Evolutionary conservation across 148 eudicot genomes (phyloP), one percentile per base, ranked within the genome.

Genomic region (Silene latifolia): DNA sequence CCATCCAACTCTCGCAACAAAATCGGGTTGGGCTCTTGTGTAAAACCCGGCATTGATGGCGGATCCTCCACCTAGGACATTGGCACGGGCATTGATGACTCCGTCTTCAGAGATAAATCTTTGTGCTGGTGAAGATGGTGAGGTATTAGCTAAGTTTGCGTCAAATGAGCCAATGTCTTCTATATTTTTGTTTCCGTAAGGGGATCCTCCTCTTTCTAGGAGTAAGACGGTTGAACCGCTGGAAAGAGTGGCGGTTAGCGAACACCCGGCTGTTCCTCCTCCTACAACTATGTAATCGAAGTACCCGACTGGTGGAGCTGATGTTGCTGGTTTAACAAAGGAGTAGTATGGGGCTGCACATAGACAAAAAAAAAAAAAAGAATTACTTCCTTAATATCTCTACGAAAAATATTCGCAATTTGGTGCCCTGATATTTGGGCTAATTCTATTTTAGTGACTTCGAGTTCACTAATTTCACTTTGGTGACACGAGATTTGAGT

Each of bases 241-340:
- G 0, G 98, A 91, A 18, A 94, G 89, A 3, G 96, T 91, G 9
- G 98, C 91, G 0, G 96, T 87, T 51, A 94, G 78, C 4, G 92
- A 69, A 42, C 97, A 94, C 47, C 98, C 97, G 0, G 93, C 82
- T 9, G 98, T 90, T 67, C 98, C 98, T 4, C 97, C 98, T 0
- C 98, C 98, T n/a, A 93, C 57, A 11, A 93, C 71, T 44, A 93
- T 93, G 90, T 94, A 94, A 73, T 91, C 96, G 65, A 83, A 89
- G 82, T 74, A 80, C 2, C 63, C 56, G 6, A 76, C 72, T 7
- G 83, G 69, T 7, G 92, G 88, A 4, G 98, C 94, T 27, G 64
- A 12, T 59, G 85, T 87, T 58, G 98, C 94, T 59, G 89, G 77
- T 48, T 78, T 85, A n/a, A 82, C 87, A 46, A 91, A 93, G 10